Percentiles rank a stretch among this genome's conserved stretches.
Conservation (phyloP, 371 early-diverging fungal genomes). For the Encephalitozoon intestinalis region DNA sequence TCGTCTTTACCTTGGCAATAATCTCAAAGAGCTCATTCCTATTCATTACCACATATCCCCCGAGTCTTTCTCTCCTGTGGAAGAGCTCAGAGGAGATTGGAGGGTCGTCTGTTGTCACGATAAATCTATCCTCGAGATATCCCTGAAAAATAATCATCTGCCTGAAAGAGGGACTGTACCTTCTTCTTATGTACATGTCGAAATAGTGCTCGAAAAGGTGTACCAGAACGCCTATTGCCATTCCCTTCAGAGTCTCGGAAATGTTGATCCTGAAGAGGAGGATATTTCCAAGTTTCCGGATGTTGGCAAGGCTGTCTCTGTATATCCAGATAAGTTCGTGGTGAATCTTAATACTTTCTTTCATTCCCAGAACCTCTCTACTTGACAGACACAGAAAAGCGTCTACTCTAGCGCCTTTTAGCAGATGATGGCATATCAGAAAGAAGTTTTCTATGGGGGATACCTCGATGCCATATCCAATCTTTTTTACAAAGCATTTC, state of each 20-base stretch:
- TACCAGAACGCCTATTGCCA: background rate
- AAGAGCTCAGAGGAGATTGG: background rate
- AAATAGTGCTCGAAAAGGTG: background rate
- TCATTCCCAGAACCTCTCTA: background rate
- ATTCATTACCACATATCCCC: background rate
- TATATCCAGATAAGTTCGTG: background rate
- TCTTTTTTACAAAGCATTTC: conserved; percentile 17
- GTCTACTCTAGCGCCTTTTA: background rate
- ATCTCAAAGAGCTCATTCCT: background rate
- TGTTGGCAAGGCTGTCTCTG: conserved; percentile 14
- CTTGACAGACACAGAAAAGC: conserved; percentile 5
- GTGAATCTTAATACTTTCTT: background rate
- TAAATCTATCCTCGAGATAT: background rate
- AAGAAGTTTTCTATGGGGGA: conserved; percentile 20
- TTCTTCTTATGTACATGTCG: background rate
- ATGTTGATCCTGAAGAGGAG: conserved; percentile 13
- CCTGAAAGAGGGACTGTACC: background rate
- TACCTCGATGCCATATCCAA: background rate
- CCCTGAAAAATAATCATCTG: background rate
- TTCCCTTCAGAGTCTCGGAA: background rate
- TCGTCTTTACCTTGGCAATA: background rate
- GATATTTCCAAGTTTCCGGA: background rate
- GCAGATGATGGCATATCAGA: background rate
- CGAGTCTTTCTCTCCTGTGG: background rate
- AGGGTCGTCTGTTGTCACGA: background rate